Evolutionary conservation across 768 basidiomycete genomes (phyloP), one percentile per base, ranked within the genome.

Genomic region (Termitomyces sp.): DNA sequence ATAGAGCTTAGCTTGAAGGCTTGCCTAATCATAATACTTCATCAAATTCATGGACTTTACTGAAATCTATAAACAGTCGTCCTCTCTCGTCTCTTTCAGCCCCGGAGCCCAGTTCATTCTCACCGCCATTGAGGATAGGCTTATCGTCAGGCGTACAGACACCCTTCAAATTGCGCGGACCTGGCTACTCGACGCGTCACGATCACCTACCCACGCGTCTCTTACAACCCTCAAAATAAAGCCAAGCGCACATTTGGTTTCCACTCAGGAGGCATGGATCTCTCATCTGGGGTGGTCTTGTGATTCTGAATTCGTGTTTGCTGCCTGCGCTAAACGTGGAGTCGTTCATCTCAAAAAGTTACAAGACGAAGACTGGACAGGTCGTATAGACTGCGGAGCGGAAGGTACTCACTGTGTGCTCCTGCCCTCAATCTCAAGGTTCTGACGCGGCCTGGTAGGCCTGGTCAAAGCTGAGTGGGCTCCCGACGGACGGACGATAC

Each of bases 391-490:
- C 60, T 78, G 87, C 7, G 91, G 90, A 26, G 78, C 84, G 24
- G 94, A 96, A 74, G 84, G 79, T 75, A 60, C 12, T 22, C 21
- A 14, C 24, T 5, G 6, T 12, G 26, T 24, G 26, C 19, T 50
- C 40, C 21, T 21, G 14, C 34, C 37, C 54, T 43, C 19, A 19
- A 7, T 32, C 21, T 9, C 40, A 46, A 14, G 26, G 14, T 17
- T 48, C 34, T 58, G 22, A 63, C 44, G 30, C 9, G 12, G n/a
- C 3, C 22, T 47, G 3, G 19, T 40, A 76, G 87, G 94, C 11
- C 80, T 97, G 47, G 80, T 85, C 19, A 90, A 83, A 65, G 90
- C 87, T 17, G 91, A 95, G 64, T 98, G 94, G 94, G 89, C 88
- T 0, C 90, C 88, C 2, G 89, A 88, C 65, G 92, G 92, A 15